Base-by-base conservation (phyloP, 2,329 filamentous ascomycete genomes). In the Pleomassaria siparia region DNA sequence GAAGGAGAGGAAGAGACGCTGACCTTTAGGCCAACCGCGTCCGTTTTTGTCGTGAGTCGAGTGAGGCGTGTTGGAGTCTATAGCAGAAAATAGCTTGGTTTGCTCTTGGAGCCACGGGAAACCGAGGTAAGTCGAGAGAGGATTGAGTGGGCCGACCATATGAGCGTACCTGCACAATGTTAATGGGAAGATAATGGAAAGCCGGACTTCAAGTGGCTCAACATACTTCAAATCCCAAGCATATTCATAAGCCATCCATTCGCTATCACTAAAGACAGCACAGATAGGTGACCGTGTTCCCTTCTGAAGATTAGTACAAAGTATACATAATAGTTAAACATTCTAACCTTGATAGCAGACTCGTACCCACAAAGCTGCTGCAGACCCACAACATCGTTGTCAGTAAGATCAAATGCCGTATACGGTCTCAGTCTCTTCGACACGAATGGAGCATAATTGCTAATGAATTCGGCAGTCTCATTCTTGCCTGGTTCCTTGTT, bases 41-140 rank as follows among this genome's bases (percentile, higher is more conserved):
- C 63, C 26, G 80, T 70, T 2, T 63, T 64, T 43, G 79, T 71
- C 21, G 68, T 63, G 56, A 33, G 53, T 43, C 15, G 54, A 44
- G 11, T 24, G 12, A 13, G 21, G 21, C 11, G 35, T 12, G 7
- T 37, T 6, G 3, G 35, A 22, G 11, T 37, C 18, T 24, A 66
- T 66, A 22, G 62, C 55, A 13, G 44, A 24, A 43, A 66, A 66
- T 22, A 66, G 43, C 12, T 64, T 59, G 0, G 80, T 73, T 1
- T 82, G 85, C 0, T 82, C 77, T 53, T 85, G 83, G 3, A 87
- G 62, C 84, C 84, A 88, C 0, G 84, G 84, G 45, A 84, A 78
- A 2, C 85, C 85, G 3, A 86, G 74, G 30, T 76, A 75, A 0
- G 81, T 80, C 0, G 81, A 76, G 0, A 81, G 67, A 11, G 63